Evolutionary conservation across 257 asterid genomes (phyloP), one percentile per base, ranked within the genome.

Genomic region (Rehmannia glutinosa): DNA sequence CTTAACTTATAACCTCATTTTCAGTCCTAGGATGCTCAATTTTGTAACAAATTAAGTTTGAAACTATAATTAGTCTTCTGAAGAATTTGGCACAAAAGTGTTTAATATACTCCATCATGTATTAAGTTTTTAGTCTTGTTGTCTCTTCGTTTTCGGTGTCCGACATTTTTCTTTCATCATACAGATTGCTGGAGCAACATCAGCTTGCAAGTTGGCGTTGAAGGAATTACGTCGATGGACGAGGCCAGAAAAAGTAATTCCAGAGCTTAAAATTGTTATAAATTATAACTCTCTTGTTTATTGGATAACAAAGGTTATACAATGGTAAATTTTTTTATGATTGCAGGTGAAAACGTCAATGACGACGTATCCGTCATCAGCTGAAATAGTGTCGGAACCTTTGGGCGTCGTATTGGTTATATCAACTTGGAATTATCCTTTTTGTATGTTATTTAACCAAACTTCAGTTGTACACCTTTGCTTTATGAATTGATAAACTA

Each of bases 381-480:
- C 87, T 19, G 82, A 86, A 78, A 80, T 93, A 75, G 87, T 93
- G 27, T 58, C 97, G 19, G 99, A 93, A 80, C 97, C 99, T 33
- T 68, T 88, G 15, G 97, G 99, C 1, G 96, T 81, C 19, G 81
- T 83, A 43, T 70, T 93, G 72, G 82, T 93, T 64, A 82, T 93
- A 79, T 86, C 97, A 42, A 78, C 99, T 42, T 93, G 99, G 99
- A 93, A 93, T 65, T 93, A 88, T 77, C 99, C 99, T 15, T 80
- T 90, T 64, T 24, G 99, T 93, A 85, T 21, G 99, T 85, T 36
- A n/a, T n/a, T n/a, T 68, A 17, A 28, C 20, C 24, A 27, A 17
- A 13, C 5, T 30, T 10, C 5, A 8, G 55, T 25, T 39, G 12
- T n/a, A 21, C 6, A 10, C 36, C 43, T 47, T 23, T 47, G 50